Conservation (phyloP, 306 rosid genomes). For the Citrullus colocynthis region DNA sequence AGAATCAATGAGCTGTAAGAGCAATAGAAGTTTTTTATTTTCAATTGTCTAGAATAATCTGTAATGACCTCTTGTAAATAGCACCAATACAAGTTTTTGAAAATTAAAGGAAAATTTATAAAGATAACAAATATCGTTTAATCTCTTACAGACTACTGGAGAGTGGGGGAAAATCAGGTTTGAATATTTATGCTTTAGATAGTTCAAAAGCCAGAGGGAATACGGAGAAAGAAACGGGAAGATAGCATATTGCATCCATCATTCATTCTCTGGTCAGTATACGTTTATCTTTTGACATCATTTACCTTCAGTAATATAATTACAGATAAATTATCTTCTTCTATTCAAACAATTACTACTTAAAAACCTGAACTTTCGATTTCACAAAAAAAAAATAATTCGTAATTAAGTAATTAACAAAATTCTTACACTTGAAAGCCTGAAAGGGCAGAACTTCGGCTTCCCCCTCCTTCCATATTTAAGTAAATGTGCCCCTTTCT, state of each 20-base stretch:
- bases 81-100: neutral
- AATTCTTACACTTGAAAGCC: constrained; percentile 76
- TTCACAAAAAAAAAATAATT: neutral
- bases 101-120: neutral
- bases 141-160: neutral
- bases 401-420: neutral
- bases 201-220: neutral
- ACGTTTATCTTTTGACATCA: neutral
- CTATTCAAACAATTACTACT: neutral
- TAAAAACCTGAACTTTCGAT: neutral
- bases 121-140: neutral
- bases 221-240: neutral
- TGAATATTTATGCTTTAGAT: neutral
- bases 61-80: neutral
- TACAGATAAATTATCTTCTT: neutral
- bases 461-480: constrained; percentile 93
- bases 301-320: neutral
- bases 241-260: neutral
- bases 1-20: neutral
- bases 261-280: neutral
- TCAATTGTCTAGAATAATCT: neutral
- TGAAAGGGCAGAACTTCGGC: constrained; percentile 93
- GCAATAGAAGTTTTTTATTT: neutral
- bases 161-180: neutral
- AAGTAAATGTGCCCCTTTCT: constrained; percentile 81